Evolutionary conservation across 805 yeast genomes (phyloP), one percentile per base, ranked within the genome.

Genomic region (Metschnikowia sp.): DNA sequence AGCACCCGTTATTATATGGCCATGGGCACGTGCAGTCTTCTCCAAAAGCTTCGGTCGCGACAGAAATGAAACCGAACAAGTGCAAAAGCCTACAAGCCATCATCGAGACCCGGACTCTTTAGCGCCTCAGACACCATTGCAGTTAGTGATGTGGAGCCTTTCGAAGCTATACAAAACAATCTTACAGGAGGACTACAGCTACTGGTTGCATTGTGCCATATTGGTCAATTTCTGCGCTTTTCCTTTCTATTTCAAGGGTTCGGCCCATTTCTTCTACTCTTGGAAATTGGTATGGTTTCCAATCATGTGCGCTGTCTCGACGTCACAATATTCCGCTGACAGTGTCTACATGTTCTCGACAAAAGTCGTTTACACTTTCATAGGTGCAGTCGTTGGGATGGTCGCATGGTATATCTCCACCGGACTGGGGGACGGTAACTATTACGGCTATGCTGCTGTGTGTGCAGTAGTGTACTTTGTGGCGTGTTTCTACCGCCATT

Each of bases 391-490:
- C 7, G 32, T 58, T 12, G 72, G 70, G 1, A 50, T 63, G 58
- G 60, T 65, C 7, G 60, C 60, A 0, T 67, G 73, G 73, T 68
- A 68, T 45, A 64, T 68, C 19, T 62, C 69, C 2, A 48, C 63
- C 19, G 73, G 73, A 2, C 48, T 44, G 39, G 69, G 69, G 8
- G 8, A 44, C 3, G 69, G 69, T n/a, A 68, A 66, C 40, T 57
- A 57, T 33, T 68, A 65, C 45, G 72, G 72, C 0, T 64, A 54
- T 48, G 55, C 60, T 4, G 65, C 54, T 4, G 72, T 67, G 1
- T 55, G 63, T 10, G 65, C 61, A 3, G 53, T 66, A 6, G 36
- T 64, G 4, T 62, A 47, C 52, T 40, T 61, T 9, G 58, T 54
- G 42, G 43, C 62, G 22, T 29, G 53, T 2, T 66, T 48, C 45